Conservation (phyloP, 73 alveolate genomes). For the Paramecium sexaurelia region DNA sequence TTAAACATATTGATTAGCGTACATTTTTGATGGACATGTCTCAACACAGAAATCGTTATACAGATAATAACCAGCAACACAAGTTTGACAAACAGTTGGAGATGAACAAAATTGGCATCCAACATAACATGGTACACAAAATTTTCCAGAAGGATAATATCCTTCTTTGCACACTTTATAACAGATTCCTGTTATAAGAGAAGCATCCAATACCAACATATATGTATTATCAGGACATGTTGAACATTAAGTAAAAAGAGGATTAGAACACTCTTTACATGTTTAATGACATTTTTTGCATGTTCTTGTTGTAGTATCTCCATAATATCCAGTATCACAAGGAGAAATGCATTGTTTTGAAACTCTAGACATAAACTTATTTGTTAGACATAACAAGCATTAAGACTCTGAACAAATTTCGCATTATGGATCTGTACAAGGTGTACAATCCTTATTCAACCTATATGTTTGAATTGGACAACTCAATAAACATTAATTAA, state of each 20-base stretch:
- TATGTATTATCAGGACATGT: neutral
- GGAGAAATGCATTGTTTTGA: neutral
- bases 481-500: neutral
- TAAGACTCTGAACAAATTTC: neutral
- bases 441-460: neutral
- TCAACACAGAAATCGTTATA: neutral
- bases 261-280: neutral
- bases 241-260: neutral
- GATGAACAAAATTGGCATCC: conserved; percentile 1
- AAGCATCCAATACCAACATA: neutral
- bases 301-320: neutral
- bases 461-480: conserved; percentile 1
- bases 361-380: neutral
- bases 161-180: neutral
- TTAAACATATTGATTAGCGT: neutral
- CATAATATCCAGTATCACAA: neutral
- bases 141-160: neutral
- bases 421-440: neutral
- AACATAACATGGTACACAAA: neutral
- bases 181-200: neutral
- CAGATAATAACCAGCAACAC: neutral
- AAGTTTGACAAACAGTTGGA: neutral
- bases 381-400: neutral
- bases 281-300: conserved; percentile 19
- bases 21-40: neutral